Evolutionary conservation across 2,329 filamentous ascomycete genomes (phyloP), one percentile per base, ranked within the genome.

Genomic region (Pyricularia pennisetigena): DNA sequence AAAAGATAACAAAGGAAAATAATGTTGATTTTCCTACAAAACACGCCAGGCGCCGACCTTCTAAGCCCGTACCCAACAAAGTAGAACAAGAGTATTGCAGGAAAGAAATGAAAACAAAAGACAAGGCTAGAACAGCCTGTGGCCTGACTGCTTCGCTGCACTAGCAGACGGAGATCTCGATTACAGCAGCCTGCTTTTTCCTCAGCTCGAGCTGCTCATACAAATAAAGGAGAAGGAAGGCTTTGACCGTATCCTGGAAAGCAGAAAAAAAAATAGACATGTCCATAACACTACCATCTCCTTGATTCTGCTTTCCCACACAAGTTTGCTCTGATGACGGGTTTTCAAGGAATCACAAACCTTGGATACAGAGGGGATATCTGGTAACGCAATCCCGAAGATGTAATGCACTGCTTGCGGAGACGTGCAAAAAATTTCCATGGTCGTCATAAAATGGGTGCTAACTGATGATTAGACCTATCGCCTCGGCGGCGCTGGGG

Each of bases 401-500:
- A 54, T 54, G 8, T 20, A n/a, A 29, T 29, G 59, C 23, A 29
- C 9, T 62, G 24, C 24, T 62, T 4, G 10, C 4, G 24, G 24
- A 12, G 59, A 20, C 59, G 14, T 24, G 24, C 59, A 28, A 12
- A 16, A 14, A 3, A 62, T 20, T 20, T 62, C 24, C 59, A 28
- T 62, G 24, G 10, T 30, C 16, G 6, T 62, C 26, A 29, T 28
- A 28, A 61, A 20, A 62, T 28, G 9, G 8, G 26, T 62, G 24
- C 24, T 28, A 12, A 26, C 26, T 12, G 26, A 26, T 20, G 6
- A 6, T 28, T 62, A 10, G 20, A 54, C 41, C 59, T 62, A 62
- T 62, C 59, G 59, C 59, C 59, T 62, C 59, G 65, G 66, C 65
- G 71, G 68, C 54, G 71, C 66, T 67, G 73, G 73, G 61, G 72